These are phyloP conservation scores for Coniosporium apollinis DNA, from an alignment of 495 filamentous ascomycete genomes.

Conservation along the genomic window DNA sequence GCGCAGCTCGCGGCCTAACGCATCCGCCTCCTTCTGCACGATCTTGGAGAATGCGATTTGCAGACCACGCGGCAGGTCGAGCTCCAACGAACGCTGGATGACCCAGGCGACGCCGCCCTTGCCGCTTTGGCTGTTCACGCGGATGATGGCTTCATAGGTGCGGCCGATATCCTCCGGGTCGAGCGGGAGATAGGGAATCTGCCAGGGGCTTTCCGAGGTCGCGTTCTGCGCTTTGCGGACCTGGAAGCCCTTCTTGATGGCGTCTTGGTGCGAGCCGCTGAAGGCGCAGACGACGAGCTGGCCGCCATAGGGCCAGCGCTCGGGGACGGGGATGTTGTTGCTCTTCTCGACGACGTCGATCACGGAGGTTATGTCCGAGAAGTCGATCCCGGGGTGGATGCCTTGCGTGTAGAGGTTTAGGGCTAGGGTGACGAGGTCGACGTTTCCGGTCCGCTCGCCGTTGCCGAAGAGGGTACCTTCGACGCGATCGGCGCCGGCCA, in stretches of 20 bases:
- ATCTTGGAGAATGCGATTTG: constrained; percentile 83
- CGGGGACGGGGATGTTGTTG: constrained; percentile 89
- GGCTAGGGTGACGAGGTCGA: constrained; percentile 86
- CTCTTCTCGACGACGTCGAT: constrained; percentile 82
- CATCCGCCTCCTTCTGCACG: constrained; percentile 64
- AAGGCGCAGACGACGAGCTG: constrained; percentile 80
- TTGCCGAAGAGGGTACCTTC: constrained; percentile 94
- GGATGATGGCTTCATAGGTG: constrained; percentile 93
- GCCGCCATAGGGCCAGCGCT: constrained; percentile 77
- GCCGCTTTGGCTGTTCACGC: constrained; percentile 90
- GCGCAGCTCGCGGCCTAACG: constrained; percentile 62
- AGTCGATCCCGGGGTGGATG: constrained; percentile 70
- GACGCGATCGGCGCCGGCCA: constrained; percentile 92
- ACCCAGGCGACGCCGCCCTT: constrained; percentile 95
- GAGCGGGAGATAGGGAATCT: constrained; percentile 81
- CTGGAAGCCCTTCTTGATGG: constrained; percentile 94
- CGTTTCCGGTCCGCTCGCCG: constrained; percentile 90
- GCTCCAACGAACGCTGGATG: constrained; percentile 70
- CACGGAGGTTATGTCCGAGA: constrained; percentile 74
- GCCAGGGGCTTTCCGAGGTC: constrained; percentile 44
- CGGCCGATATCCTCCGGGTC: constrained; percentile 89
- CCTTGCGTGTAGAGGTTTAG: constrained; percentile 96
- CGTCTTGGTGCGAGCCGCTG: constrained; percentile 87
- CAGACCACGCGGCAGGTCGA: constrained; percentile 83
- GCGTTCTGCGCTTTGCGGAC: constrained; percentile 42